Evolutionary conservation across 345 rosid species (phyloP), one percentile per base, ranked within the genome.

Genomic region (Eucalyptus curtisii): DNA sequence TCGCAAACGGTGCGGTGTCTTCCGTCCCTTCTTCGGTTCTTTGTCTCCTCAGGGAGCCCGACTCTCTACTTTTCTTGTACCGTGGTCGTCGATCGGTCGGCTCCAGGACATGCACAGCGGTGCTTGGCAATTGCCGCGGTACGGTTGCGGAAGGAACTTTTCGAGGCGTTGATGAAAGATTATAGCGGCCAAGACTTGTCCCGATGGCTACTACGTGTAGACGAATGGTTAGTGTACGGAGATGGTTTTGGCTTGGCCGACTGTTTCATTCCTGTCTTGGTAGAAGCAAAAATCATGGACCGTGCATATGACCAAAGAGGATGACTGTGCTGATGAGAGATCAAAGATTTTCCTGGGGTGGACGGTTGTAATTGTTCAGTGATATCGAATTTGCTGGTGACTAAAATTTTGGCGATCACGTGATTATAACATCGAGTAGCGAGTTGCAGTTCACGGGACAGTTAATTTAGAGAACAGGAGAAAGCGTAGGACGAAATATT

Each of bases 1-100:
- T 94, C 48, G 53, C 89, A 55, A 93, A 93, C 79, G 96, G 95
- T 93, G 14, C 64, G 30, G 27, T 13, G 22, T 20, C 45, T 37
- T 37, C 42, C 14, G 6, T 87, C 55, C 11, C 25, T 52, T 86
- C 84, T 55, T 48, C 8, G 85, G 10, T 11, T 49, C 12, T 17
- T 7, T 24, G 64, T 57, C 47, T 55, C 85, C 57, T 68, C 68
- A 27, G 15, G 6, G 24, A 4, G 49, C 24, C 9, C 6, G 14
- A 68, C 50, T 71, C n/a, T 10, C 86, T 44, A 37, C 3, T 15
- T 64, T 71, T 16, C 66, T 50, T 53, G 30, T 66, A 25, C 0
- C 6, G n/a, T 57, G 13, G 61, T 24, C 13, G 61, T 24, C 30
- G 61, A 24, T 55, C 24, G 57, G 44, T 71, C 81, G 45, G 10